Evolutionary conservation across 805 yeast genomes (phyloP).

Genomic region (Wickerhamomyces chambardii): DNA sequence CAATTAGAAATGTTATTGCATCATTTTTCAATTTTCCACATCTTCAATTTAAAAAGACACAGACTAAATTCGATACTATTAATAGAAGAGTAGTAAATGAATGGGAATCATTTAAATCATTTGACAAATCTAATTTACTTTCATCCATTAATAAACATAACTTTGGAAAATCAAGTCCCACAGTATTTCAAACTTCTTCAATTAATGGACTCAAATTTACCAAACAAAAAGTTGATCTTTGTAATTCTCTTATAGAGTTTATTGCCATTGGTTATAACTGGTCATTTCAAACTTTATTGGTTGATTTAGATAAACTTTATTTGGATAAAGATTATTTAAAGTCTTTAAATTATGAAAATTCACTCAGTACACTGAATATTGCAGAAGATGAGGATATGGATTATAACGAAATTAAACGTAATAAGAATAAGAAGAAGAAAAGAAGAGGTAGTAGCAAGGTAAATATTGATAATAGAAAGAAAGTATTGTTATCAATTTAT

Average conservation of each 20-base stretch:
- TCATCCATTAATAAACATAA: not conserved
- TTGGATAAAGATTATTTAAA: constrained; percentile 5
- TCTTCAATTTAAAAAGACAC: not conserved
- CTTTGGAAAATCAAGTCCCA: constrained; percentile 5
- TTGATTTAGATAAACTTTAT: constrained; percentile 12
- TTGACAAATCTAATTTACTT: not conserved
- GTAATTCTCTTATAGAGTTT: constrained; percentile 5
- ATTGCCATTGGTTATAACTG: constrained; percentile 15
- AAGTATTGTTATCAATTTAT: constrained; percentile 14
- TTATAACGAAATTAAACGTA: too few relatives aligned
- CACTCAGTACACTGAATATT: too few relatives aligned
- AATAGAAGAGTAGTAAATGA: constrained; percentile 12
- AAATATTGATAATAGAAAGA: not conserved
- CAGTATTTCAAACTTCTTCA: constrained; percentile 6
- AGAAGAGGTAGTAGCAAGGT: not conserved
- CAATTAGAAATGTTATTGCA: constrained; percentile 15
- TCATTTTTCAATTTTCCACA: constrained; percentile 12
- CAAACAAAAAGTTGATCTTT: constrained; percentile 11
- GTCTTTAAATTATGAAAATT: not conserved
- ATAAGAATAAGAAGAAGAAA: not conserved
- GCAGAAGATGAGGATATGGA: too few relatives aligned
- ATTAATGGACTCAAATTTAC: constrained; percentile 10
- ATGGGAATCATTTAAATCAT: constrained; percentile 10
- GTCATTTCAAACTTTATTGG: constrained; percentile 18
- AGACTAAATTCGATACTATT: constrained; percentile 2